phyloP scores from a whole-genome alignment of 805 yeast species.

The Metschnikowia aberdeeniae region DNA sequence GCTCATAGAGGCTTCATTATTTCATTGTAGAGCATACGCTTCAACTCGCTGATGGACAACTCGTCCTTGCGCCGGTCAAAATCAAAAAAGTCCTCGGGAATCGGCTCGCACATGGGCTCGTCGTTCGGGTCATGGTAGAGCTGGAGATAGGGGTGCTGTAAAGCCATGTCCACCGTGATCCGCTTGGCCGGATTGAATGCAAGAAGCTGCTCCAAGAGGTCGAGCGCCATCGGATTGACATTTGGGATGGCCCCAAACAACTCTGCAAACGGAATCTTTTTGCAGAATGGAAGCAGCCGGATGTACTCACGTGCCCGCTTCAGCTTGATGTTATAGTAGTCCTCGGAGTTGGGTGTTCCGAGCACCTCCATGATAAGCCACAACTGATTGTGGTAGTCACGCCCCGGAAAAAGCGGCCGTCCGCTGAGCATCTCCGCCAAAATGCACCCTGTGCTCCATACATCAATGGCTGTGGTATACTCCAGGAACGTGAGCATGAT shows the following conservation, averaged over 20 bases:
- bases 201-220: conserved; percentile 60
- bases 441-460: conserved; percentile 97
- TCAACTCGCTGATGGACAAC: conserved; percentile 69
- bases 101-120: conserved; percentile 81
- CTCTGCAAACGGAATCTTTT: conserved; percentile 40
- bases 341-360: conserved; percentile 85
- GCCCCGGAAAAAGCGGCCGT: conserved; percentile 87
- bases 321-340: conserved; percentile 68
- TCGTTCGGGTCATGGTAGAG: conserved; percentile 94
- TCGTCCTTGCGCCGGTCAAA: conserved; percentile 84
- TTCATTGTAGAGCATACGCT: conserved; percentile 73
- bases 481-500: conserved; percentile 93
- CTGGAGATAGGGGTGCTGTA: conserved; percentile 79
- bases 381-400: conserved; percentile 88
- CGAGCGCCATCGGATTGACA: conserved; percentile 45
- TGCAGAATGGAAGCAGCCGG: conserved; percentile 63
- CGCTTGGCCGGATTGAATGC: conserved; percentile 69
- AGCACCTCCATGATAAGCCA: conserved; percentile 77
- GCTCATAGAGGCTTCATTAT: conserved; percentile 54
- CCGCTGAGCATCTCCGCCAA: conserved; percentile 86
- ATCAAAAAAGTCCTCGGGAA: conserved; percentile 83
- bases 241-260: conserved; percentile 18
- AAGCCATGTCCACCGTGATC: conserved; percentile 70
- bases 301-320: conserved; percentile 88
- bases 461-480: conserved; percentile 91